A percentile compares a stretch with the other conserved stretches of the same genome.
phyloP scores from a whole-genome alignment of 495 filamentous ascomycete genomes.

The Chlorociboria aeruginascens region DNA sequence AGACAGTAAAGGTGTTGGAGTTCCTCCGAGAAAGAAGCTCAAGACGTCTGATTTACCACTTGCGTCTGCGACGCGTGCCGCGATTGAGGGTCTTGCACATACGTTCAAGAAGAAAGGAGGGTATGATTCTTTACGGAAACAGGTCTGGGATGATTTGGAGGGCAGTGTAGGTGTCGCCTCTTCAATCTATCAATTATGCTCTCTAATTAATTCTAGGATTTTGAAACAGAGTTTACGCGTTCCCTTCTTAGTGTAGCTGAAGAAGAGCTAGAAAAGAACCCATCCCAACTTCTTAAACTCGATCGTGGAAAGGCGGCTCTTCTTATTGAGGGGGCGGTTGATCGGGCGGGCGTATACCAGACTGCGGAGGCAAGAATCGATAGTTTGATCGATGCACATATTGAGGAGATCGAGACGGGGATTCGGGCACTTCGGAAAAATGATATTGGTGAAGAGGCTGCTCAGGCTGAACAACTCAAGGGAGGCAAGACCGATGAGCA shows the following conservation, averaged over 20 bases:
- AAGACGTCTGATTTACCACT: constrained; percentile 78
- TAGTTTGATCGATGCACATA: constrained; percentile 49
- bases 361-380: constrained; percentile 56
- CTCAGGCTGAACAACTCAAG: constrained; percentile 50
- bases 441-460: constrained; percentile 65
- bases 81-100: constrained; percentile 68
- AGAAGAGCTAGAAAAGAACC: constrained; percentile 71
- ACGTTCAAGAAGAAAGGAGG: constrained; percentile 86
- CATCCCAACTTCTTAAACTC: constrained; percentile 55
- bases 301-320: constrained; percentile 71
- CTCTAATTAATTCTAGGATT: constrained; percentile 34
- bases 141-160: constrained; percentile 69
- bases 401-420: constrained; percentile 49
- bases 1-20: constrained; percentile 1
- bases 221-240: constrained; percentile 52
- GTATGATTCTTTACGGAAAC: constrained; percentile 74
- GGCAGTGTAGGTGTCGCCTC: constrained; percentile 44
- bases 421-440: constrained; percentile 56
- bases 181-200: not conserved
- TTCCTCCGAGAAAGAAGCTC: constrained; percentile 40
- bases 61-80: constrained; percentile 52
- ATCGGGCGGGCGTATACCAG: constrained; percentile 72
- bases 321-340: constrained; percentile 76
- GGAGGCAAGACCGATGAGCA: constrained; percentile 76
- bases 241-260: constrained; percentile 61